phyloP scores from a whole-genome alignment of 2,329 filamentous ascomycete species.

The Beauveria rudraprayagi region DNA sequence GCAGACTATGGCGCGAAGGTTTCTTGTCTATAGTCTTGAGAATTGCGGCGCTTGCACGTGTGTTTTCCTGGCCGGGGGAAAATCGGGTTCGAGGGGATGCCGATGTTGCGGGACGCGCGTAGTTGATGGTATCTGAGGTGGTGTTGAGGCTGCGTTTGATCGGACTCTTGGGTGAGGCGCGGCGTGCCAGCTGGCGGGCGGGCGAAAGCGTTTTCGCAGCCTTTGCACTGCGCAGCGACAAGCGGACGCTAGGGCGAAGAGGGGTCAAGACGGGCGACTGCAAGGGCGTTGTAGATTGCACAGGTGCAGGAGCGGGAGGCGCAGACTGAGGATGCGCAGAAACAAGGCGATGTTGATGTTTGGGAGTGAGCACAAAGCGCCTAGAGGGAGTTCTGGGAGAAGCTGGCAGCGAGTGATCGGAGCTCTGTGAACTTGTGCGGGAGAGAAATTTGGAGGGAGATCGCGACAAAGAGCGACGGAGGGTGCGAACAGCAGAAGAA shows the following conservation, averaged over 20 bases:
- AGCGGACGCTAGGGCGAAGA: slow-evolving; percentile 57
- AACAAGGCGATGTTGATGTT: slow-evolving; percentile 23
- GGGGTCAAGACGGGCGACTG: slow-evolving; percentile 52
- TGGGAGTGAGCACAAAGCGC: slow-evolving; percentile 30
- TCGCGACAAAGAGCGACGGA: slow-evolving; percentile 80
- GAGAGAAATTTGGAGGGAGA: slow-evolving; percentile 85
- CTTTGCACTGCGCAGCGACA: slow-evolving; percentile 56
- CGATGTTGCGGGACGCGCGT: slow-evolving; percentile 39
- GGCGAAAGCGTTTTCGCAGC: slow-evolving; percentile 48
- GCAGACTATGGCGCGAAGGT: slow-evolving; percentile 44
- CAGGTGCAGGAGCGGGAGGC: slow-evolving; percentile 21
- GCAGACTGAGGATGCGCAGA: slow-evolving; percentile 27
- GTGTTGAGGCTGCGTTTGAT: slow-evolving; percentile 68
- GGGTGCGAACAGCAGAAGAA: slow-evolving; percentile 69
- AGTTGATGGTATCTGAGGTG: slow-evolving; percentile 64
- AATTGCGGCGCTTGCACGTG: slow-evolving; percentile 30
- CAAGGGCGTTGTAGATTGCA: slow-evolving; percentile 22
- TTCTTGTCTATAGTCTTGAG: slow-evolving; percentile 39
- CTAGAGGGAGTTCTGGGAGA: slow-evolving; percentile 47
- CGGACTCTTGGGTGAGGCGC: slow-evolving; percentile 73
- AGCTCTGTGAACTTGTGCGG: slow-evolving; percentile 39
- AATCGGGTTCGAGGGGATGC: slow-evolving; percentile 16
- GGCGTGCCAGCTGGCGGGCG: slow-evolving; percentile 48
- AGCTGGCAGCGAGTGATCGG: slow-evolving; percentile 37
- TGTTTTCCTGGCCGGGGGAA: slow-evolving; percentile 34